phyloP scores from a whole-genome alignment of 176 grass and related monocot species.

The Triticum dicoccoides region DNA sequence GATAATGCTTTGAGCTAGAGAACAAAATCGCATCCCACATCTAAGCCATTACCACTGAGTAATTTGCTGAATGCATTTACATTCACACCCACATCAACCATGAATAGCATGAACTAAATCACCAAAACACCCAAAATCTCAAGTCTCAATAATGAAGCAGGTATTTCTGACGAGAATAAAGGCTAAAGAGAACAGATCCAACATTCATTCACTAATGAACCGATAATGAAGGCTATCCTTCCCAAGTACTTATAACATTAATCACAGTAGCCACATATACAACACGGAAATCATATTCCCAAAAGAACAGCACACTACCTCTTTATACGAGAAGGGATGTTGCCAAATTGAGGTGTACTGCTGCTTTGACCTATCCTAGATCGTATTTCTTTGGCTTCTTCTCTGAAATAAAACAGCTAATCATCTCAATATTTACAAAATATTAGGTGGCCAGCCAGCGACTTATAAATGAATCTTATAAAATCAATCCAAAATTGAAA shows the following conservation, averaged over 20 bases:
- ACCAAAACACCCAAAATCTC: not conserved
- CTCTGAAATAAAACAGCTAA: slow-evolving; percentile 45
- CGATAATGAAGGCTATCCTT: not conserved
- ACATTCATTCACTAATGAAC: not conserved
- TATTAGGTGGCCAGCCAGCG: not conserved
- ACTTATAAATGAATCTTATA: not conserved
- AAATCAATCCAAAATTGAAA: not conserved
- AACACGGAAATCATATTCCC: not conserved
- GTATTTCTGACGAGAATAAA: not conserved
- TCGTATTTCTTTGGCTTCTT: slow-evolving; percentile 87
- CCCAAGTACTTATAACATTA: not conserved
- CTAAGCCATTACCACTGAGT: not conserved
- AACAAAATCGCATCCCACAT: not conserved
- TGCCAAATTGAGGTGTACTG: slow-evolving; percentile 37
- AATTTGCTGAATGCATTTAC: not conserved
- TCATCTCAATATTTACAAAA: slow-evolving; percentile 4
- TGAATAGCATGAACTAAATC: not conserved
- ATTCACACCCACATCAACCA: not conserved
- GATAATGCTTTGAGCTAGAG: slow-evolving; percentile 10
- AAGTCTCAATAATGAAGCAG: not conserved
- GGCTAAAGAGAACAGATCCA: not conserved
- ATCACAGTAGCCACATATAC: slow-evolving; percentile 1
- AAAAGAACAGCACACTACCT: slow-evolving; percentile 38
- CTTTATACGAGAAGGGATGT: slow-evolving; percentile 69
- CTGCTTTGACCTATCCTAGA: slow-evolving; percentile 47